Evolutionary conservation across 257 asterid genomes (phyloP).

Genomic region (Solanum tarapatanum): DNA sequence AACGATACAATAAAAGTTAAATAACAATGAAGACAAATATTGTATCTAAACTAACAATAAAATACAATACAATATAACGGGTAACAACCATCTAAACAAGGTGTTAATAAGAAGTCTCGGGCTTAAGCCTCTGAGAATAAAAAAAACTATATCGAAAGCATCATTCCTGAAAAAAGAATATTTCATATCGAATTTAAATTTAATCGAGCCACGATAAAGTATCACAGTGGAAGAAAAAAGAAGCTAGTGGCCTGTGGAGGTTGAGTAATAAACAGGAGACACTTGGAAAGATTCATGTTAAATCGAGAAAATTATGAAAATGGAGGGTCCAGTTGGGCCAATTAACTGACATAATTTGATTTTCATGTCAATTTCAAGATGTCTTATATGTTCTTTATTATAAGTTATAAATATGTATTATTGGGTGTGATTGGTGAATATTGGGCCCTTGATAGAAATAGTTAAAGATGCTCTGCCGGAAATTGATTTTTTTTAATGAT

Average conservation of each 20-base stretch:
- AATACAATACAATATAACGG: too few species aligned
- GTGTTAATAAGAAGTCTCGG: neutral
- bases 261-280: neutral
- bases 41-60: neutral
- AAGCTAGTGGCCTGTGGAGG: neutral
- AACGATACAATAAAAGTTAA: neutral
- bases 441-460: neutral
- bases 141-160: rapidly evolving
- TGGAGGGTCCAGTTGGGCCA: neutral
- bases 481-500: neutral
- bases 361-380: neutral
- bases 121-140: too few species aligned
- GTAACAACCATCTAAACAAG: neutral
- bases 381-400: neutral
- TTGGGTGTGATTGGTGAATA: neutral
- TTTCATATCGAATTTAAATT: neutral
- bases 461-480: neutral
- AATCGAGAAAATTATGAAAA: neutral
- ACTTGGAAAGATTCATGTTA: neutral
- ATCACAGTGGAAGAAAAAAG: neutral
- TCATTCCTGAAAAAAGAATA: neutral
- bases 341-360: neutral
- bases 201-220: neutral
- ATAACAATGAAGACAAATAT: neutral
- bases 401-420: neutral